phyloP scores from a whole-genome alignment of 345 rosid genomes.

The Passiflora organensis region DNA sequence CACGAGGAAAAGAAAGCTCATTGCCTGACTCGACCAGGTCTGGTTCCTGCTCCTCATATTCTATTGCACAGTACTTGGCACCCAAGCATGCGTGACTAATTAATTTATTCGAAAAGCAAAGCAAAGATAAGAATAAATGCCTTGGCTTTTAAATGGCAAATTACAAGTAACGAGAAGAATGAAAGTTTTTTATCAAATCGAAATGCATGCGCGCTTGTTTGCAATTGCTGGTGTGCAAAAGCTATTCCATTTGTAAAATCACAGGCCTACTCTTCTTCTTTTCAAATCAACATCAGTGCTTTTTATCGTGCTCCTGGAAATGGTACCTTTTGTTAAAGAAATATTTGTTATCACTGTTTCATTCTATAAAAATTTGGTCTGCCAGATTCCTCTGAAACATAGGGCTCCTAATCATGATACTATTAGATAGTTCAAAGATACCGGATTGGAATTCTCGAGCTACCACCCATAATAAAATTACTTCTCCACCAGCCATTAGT shows the following conservation, averaged over 20 bases:
- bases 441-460: slow-evolving; percentile 19
- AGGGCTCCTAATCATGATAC: background rate
- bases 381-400: slow-evolving; percentile 2
- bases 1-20: too few species aligned
- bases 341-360: too few species aligned
- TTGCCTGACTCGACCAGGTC: too few species aligned
- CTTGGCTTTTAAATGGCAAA: slow-evolving; percentile 13
- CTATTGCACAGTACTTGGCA: background rate
- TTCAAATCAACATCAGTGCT: too few species aligned
- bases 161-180: slow-evolving; percentile 28
- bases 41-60: too few species aligned
- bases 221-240: background rate
- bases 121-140: background rate
- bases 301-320: too few species aligned
- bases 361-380: too few species aligned
- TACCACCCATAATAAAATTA: slow-evolving; percentile 10
- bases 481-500: too few species aligned
- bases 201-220: slow-evolving; percentile 19
- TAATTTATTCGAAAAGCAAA: background rate
- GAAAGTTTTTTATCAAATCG: slow-evolving; percentile 24
- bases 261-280: too few species aligned
- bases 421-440: slow-evolving; percentile 19
- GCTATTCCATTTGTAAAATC: too few species aligned
- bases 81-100: background rate
- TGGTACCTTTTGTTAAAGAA: too few species aligned